Base-by-base conservation (phyloP, 2,329 filamentous ascomycete species). In the Venturia nashicola region DNA sequence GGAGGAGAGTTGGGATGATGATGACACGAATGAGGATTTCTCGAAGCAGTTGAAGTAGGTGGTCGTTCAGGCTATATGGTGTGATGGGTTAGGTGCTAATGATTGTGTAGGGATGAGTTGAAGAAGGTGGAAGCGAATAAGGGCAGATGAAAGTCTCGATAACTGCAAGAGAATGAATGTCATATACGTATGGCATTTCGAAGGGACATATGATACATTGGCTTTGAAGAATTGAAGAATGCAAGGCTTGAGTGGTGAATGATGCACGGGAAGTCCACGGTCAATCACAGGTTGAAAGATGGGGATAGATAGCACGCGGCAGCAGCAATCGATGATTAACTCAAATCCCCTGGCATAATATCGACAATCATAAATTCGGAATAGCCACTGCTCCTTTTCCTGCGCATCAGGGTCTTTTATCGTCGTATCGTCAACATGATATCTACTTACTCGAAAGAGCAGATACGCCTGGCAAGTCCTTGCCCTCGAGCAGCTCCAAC, bases 1-100 rank as follows among this genome's bases (percentile, higher is more conserved):
- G 94, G 94, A 99, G 78, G 94, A 99, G 82, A 97, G 91, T 82
- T 99, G 94, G 94, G 94, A 99, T 73, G 94, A 99, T 72, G 93
- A 97, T 75, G 94, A 97, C 77, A 94, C 91, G 68, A 94, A 84
- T 71, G 94, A 99, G 74, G 94, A 99, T 72, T 99, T 99, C 76
- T 94, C 91, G 14, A 85, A 89, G 72, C 93, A 97, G 80, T 79
- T 99, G 72, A 95, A 91, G 93, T 96, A 76, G 69, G 88, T 81
- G n/a, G 20, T 16, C 2, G 2, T 27, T 27, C n/a, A 8, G 12
- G 8, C 9, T 36, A 39, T 14, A 8, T 12, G 12, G 14, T 11
- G 27, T n/a, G 12, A 32, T 11, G 27, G 14, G 27, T 59, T 65
- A 61, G 76, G 72, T 67, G 71, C 59, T 66, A 65, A 67, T 34